phyloP scores from a whole-genome alignment of 2,329 filamentous ascomycete genomes.

The Uncinocarpus reesii region DNA sequence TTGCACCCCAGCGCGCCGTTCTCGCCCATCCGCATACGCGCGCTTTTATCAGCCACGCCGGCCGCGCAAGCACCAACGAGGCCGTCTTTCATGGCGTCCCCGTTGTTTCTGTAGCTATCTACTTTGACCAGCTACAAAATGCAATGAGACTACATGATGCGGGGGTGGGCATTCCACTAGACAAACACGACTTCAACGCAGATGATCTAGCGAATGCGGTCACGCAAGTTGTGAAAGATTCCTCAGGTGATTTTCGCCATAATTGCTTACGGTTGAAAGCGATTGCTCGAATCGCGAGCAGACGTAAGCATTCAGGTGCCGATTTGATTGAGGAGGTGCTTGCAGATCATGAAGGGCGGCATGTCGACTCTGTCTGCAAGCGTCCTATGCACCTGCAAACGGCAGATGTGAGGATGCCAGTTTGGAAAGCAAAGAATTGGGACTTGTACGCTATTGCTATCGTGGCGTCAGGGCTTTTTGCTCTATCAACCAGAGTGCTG shows the following conservation, averaged over 20 bases:
- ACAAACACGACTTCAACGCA: slow-evolving; percentile 31
- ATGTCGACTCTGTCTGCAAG: no score
- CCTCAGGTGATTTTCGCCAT: slow-evolving; percentile 21
- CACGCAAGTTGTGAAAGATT: slow-evolving; percentile 23
- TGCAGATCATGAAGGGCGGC: slow-evolving; percentile 26
- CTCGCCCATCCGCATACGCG: slow-evolving; percentile 28
- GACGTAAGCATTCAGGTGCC: slow-evolving; percentile 32
- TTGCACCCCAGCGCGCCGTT: slow-evolving; percentile 36
- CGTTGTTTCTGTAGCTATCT: slow-evolving; percentile 31
- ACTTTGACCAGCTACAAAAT: slow-evolving; percentile 38
- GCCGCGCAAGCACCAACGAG: slow-evolving; percentile 36
- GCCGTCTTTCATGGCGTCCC: slow-evolving; percentile 33
- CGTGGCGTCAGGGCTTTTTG: no score
- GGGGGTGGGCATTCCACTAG: slow-evolving; percentile 29
- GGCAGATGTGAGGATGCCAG: slow-evolving; percentile 28
- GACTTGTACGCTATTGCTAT: no score
- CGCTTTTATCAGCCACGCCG: slow-evolving; percentile 37
- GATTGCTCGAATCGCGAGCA: slow-evolving; percentile 31
- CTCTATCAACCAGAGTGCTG: no score
- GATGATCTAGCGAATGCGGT: slow-evolving; percentile 26
- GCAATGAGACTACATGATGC: slow-evolving; percentile 27
- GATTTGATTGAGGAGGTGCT: slow-evolving; percentile 38
- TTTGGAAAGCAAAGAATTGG: slow-evolving; percentile 34
- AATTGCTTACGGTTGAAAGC: slow-evolving; percentile 32
- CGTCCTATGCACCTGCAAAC: slow-evolving; percentile 33